phyloP scores from a whole-genome alignment of 768 basidiomycete species.

The Kwoniella sp. region DNA sequence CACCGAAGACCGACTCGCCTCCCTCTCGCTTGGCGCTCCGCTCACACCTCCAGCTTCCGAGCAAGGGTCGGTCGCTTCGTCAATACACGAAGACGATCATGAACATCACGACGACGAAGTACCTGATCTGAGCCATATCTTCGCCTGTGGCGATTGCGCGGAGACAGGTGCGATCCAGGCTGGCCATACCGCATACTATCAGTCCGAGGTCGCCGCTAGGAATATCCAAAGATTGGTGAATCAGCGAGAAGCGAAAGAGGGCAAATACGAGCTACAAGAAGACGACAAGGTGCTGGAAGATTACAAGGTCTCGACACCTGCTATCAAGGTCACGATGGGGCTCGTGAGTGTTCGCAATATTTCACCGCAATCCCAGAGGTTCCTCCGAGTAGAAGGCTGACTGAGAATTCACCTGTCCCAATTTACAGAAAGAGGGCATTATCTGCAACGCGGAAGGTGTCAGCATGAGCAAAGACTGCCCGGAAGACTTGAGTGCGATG shows the following conservation, averaged over 20 bases:
- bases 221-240: conserved; percentile 50
- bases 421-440: conserved; percentile 29
- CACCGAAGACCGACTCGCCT: conserved; percentile 26
- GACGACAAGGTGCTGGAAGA: conserved; percentile 33
- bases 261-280: conserved; percentile 11
- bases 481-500: conserved; percentile 45
- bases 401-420: background rate
- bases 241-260: conserved; percentile 23
- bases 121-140: conserved; percentile 41
- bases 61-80: background rate
- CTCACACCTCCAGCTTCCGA: conserved; percentile 23
- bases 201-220: conserved; percentile 52
- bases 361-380: background rate
- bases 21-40: conserved; percentile 22
- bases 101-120: conserved; percentile 10
- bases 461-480: conserved; percentile 33
- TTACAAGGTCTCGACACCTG: conserved; percentile 45
- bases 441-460: conserved; percentile 39
- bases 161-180: conserved; percentile 55
- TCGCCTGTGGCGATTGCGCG: conserved; percentile 56
- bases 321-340: conserved; percentile 53
- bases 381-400: background rate
- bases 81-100: conserved; percentile 5
- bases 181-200: conserved; percentile 56
- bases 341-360: conserved; percentile 46